These are phyloP conservation scores for Lodderomyces pseudojiufengensis DNA, from an alignment of 1,139 yeast species.

Conservation along the genomic window DNA sequence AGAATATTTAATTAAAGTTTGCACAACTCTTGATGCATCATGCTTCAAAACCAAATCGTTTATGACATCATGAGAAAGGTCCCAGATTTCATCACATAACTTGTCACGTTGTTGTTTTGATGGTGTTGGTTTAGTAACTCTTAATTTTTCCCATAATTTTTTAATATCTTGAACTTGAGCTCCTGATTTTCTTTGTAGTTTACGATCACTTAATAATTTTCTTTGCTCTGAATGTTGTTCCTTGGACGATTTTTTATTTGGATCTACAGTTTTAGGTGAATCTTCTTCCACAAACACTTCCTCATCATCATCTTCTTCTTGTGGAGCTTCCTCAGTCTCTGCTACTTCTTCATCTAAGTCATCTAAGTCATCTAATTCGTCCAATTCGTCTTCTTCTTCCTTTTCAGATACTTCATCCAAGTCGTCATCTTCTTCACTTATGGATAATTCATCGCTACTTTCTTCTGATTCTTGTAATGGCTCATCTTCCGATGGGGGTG, in stretches of 20 bases:
- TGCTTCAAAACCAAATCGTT: conserved; percentile 89
- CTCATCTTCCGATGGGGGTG: conserved; percentile 16
- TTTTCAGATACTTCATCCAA: conserved; percentile 17
- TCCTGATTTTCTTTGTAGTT: conserved; percentile 83
- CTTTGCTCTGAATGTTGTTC: conserved; percentile 85
- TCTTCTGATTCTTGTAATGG: conserved; percentile 14
- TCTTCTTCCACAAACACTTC: conserved; percentile 19
- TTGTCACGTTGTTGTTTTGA: conserved; percentile 76
- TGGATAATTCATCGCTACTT: conserved; percentile 8
- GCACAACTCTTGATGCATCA: conserved; percentile 95
- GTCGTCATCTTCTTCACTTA: conserved; percentile 10
- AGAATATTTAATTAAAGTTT: conserved; percentile 85
- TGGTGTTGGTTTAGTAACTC: conserved; percentile 81
- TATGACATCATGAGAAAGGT: conserved; percentile 67
- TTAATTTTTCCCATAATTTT: conserved; percentile 83
- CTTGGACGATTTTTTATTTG: conserved; percentile 50
- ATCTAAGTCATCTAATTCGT: conserved; percentile 15
- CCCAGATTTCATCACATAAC: conserved; percentile 84
- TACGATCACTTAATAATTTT: conserved; percentile 74
- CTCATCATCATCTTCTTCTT: conserved; percentile 16
- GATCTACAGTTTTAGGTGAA: conserved; percentile 21
- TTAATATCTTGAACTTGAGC: conserved; percentile 81
- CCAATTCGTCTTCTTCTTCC: conserved; percentile 6
- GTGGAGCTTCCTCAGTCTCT: conserved; percentile 13
- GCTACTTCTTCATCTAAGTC: conserved; percentile 10